Percentiles rank a stretch among this genome's conserved stretches.
These are phyloP conservation scores for Dactylella cylindrospora DNA, from an alignment of 2,329 filamentous ascomycete genomes.

Conservation along the genomic window DNA sequence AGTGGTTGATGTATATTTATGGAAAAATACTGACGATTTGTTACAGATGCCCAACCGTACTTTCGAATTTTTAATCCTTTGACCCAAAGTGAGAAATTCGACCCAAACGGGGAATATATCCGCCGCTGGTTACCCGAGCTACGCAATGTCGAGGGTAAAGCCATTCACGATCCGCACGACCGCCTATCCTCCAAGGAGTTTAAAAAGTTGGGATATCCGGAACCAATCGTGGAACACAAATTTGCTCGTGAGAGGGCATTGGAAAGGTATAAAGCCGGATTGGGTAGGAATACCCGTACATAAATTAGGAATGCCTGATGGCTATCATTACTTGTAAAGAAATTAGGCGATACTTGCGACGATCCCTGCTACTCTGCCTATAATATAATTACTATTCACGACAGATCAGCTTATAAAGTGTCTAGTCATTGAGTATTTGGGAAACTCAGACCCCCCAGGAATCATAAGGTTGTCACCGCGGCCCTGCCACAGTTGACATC, in stretches of 20 bases:
- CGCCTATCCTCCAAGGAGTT: conserved; percentile 58
- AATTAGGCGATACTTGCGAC: background rate
- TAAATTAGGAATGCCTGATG: background rate
- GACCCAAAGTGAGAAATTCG: conserved; percentile 83
- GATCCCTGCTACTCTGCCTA: no score
- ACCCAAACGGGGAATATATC: conserved; percentile 76
- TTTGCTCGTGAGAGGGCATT: conserved; percentile 67
- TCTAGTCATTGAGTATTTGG: background rate
- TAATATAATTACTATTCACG: background rate
- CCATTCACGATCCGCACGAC: conserved; percentile 78
- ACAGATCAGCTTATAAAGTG: background rate
- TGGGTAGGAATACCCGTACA: conserved; percentile 54
- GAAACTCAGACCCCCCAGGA: no score
- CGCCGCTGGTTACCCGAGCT: conserved; percentile 80
- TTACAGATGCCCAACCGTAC: conserved; percentile 75
- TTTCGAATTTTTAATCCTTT: conserved; percentile 88
- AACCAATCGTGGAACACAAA: conserved; percentile 73
- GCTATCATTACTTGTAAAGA: no score
- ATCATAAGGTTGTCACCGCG: no score
- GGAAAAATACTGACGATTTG: conserved; percentile 1
- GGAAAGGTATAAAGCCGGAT: conserved; percentile 67
- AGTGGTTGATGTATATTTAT: no score
- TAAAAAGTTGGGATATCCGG: conserved; percentile 61
- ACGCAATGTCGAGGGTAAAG: conserved; percentile 59
- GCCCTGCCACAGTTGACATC: no score